phyloP scores from a whole-genome alignment of 2,329 filamentous ascomycete species.

The Phialophora tarda region DNA sequence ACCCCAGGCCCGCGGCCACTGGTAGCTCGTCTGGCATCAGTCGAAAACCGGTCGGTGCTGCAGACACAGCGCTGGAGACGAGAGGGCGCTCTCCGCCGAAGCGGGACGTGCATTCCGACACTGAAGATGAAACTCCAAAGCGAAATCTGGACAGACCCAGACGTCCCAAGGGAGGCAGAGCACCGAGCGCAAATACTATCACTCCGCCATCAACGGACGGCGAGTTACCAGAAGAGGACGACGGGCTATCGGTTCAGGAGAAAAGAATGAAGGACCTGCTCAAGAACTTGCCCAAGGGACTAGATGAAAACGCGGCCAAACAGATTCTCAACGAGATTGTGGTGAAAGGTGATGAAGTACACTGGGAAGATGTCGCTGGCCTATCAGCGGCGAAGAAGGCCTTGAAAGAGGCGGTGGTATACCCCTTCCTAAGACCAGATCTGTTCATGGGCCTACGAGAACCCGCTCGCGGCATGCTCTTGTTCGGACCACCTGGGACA shows the following conservation, averaged over 20 bases:
- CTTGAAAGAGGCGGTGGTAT: slow-evolving; percentile 93
- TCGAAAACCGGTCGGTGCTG: slow-evolving; percentile 46
- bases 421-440: slow-evolving; percentile 93
- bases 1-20: slow-evolving; percentile 24
- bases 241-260: slow-evolving; percentile 57
- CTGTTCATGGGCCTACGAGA: slow-evolving; percentile 95
- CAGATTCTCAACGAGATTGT: slow-evolving; percentile 97
- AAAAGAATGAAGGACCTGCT: slow-evolving; percentile 68
- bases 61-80: slow-evolving; percentile 19
- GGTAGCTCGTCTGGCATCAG: slow-evolving; percentile 31
- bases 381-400: slow-evolving; percentile 89
- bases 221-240: slow-evolving; percentile 54
- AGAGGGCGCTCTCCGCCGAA: slow-evolving; percentile 29
- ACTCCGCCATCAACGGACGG: slow-evolving; percentile 57
- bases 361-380: slow-evolving; percentile 92
- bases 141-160: slow-evolving; percentile 22
- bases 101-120: slow-evolving; percentile 43
- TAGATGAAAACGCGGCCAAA: slow-evolving; percentile 81
- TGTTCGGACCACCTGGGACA: slow-evolving; percentile 96
- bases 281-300: slow-evolving; percentile 77
- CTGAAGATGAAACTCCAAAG: slow-evolving; percentile 43
- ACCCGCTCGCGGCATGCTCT: slow-evolving; percentile 89
- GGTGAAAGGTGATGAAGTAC: slow-evolving; percentile 90
- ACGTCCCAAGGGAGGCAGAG: slow-evolving; percentile 38
- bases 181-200: slow-evolving; percentile 49